Evolutionary conservation across 352 stramenopile species (phyloP).

Genomic region (Pythium angustatum): DNA sequence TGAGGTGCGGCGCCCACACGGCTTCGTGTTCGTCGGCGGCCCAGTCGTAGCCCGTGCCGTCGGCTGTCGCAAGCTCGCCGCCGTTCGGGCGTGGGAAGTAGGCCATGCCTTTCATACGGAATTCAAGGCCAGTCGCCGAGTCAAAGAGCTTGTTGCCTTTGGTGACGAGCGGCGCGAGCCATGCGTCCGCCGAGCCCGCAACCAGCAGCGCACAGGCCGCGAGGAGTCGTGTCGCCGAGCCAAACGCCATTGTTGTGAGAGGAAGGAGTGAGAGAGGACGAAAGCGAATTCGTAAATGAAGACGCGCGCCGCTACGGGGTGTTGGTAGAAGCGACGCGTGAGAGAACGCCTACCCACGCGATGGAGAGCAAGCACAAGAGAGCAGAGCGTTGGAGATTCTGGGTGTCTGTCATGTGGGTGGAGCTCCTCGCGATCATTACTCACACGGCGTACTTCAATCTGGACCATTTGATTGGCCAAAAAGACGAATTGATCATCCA

Average conservation of each 20-base stretch:
- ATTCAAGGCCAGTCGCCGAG: slow-evolving; percentile 58
- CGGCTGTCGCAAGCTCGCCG: slow-evolving; percentile 39
- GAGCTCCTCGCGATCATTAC: not conserved
- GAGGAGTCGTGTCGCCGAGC: slow-evolving; percentile 3
- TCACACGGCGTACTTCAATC: too few relatives aligned
- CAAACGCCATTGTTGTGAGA: slow-evolving; percentile 1
- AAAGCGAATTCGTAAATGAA: slow-evolving; percentile 6
- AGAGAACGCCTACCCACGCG: too few relatives aligned
- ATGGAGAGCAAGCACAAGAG: not conserved
- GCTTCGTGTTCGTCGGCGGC: slow-evolving; percentile 54
- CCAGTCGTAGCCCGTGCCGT: slow-evolving; percentile 67
- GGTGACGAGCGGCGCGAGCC: slow-evolving; percentile 46
- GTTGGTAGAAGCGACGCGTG: not conserved
- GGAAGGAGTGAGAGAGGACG: slow-evolving; percentile 1
- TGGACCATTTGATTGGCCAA: slow-evolving; percentile 11
- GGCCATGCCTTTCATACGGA: slow-evolving; percentile 69
- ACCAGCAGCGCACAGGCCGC: slow-evolving; percentile 5
- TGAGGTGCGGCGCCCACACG: slow-evolving; percentile 55
- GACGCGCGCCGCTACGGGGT: too few relatives aligned
- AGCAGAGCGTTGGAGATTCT: not conserved
- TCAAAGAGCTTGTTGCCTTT: slow-evolving; percentile 89
- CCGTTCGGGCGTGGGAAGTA: slow-evolving; percentile 71
- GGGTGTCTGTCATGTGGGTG: slow-evolving; percentile 6
- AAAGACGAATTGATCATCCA: too few relatives aligned
- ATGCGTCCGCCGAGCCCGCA: slow-evolving; percentile 28